Percentiles rank a stretch among this genome's conserved stretches.
phyloP scores from a whole-genome alignment of 2,329 filamentous ascomycete species.

The Neoascochyta sp. region DNA sequence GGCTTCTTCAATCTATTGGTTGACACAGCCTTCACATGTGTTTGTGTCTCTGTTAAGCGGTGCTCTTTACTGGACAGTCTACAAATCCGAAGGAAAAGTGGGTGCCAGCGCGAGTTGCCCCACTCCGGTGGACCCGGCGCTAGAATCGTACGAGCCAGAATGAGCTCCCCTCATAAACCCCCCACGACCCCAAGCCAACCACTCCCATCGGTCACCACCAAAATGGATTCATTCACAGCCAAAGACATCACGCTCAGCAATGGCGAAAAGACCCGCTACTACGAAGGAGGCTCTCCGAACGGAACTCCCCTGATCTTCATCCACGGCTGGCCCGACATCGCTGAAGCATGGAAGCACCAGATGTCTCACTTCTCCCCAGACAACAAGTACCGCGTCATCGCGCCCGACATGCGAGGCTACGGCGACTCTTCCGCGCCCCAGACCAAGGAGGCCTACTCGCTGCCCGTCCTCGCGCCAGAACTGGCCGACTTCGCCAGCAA shows the following conservation, averaged over 20 bases:
- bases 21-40: too few relatives aligned
- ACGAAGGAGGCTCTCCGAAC: constrained; percentile 17
- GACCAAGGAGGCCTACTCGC: constrained; percentile 28
- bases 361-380: constrained; percentile 29
- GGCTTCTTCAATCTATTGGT: too few relatives aligned
- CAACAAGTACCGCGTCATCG: constrained; percentile 25
- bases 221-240: constrained; percentile 15
- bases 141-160: too few relatives aligned
- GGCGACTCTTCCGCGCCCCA: constrained; percentile 30
- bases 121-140: too few relatives aligned
- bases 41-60: too few relatives aligned
- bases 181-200: too few relatives aligned
- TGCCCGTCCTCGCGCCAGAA: constrained; percentile 25
- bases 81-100: too few relatives aligned
- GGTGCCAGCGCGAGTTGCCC: too few relatives aligned
- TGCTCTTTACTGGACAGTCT: too few relatives aligned
- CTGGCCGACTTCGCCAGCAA: constrained; percentile 41
- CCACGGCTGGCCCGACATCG: constrained; percentile 38
- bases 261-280: constrained; percentile 22
- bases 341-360: constrained; percentile 36
- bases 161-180: too few relatives aligned
- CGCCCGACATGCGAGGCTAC: constrained; percentile 37
- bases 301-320: constrained; percentile 25
- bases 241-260: constrained; percentile 19
- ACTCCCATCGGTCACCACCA: neutral